These are phyloP conservation scores for Collybia mongolica DNA, from an alignment of 768 basidiomycete species.

Conservation along the genomic window DNA sequence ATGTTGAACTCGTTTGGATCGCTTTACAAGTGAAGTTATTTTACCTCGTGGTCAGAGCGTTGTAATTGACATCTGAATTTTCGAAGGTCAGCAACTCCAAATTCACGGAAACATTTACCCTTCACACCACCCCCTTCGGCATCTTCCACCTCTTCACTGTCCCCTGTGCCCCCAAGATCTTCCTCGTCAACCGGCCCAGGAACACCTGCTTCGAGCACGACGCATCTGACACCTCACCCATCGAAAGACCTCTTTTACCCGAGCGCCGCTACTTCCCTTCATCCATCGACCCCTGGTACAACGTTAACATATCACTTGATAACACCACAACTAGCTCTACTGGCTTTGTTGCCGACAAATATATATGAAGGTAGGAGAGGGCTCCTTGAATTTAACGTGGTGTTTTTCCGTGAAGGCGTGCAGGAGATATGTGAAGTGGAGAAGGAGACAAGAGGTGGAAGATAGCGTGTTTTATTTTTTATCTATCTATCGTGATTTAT, in stretches of 20 bases:
- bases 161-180: slow-evolving; percentile 17
- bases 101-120: slow-evolving; percentile 22
- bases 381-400: slow-evolving; percentile 83
- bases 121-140: slow-evolving; percentile 24
- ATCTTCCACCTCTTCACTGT: slow-evolving; percentile 20
- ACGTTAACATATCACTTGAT: slow-evolving; percentile 86
- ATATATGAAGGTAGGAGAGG: slow-evolving; percentile 74
- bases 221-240: slow-evolving; percentile 9
- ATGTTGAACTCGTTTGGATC: slow-evolving; percentile 86
- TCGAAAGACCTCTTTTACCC: slow-evolving; percentile 61
- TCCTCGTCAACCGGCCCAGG: slow-evolving; percentile 14
- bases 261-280: slow-evolving; percentile 61
- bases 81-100: slow-evolving; percentile 29
- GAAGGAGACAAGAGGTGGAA: slow-evolving; percentile 47
- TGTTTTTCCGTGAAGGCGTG: slow-evolving; percentile 80
- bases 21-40: slow-evolving; percentile 67
- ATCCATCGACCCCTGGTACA: slow-evolving; percentile 59
- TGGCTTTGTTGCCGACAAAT: slow-evolving; percentile 71
- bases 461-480: slow-evolving; percentile 13
- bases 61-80: slow-evolving; percentile 3
- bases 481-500: neutral
- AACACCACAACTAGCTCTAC: slow-evolving; percentile 65
- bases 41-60: neutral
- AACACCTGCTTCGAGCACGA: too few species aligned
- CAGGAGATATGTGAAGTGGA: slow-evolving; percentile 82